phyloP scores from a whole-genome alignment of 805 yeast species.

The Wickerhamiella dianesei region DNA sequence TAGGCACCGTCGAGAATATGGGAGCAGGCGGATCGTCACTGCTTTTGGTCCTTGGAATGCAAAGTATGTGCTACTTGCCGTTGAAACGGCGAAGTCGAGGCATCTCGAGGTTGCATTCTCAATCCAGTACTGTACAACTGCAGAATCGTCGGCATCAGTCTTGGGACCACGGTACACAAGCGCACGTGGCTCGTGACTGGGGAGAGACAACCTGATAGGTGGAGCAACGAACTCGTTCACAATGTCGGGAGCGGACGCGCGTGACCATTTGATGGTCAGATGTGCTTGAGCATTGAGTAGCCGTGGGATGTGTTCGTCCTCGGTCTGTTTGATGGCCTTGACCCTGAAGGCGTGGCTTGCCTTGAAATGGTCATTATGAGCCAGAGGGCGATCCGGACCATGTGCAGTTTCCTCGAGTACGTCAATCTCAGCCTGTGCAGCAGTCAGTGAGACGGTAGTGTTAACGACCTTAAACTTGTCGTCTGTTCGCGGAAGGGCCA shows the following conservation, averaged over 20 bases:
- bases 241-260: slow-evolving; percentile 11
- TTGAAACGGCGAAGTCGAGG: slow-evolving; percentile 44
- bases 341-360: slow-evolving; percentile 1
- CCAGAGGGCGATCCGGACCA: background rate
- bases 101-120: slow-evolving; percentile 68
- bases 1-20: slow-evolving; percentile 37
- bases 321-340: background rate
- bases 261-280: slow-evolving; percentile 24
- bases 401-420: background rate
- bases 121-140: slow-evolving; percentile 32
- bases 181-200: slow-evolving; percentile 20
- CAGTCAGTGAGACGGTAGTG: slow-evolving; percentile 3
- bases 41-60: slow-evolving; percentile 28
- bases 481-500: slow-evolving; percentile 15
- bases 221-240: slow-evolving; percentile 13
- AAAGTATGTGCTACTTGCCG: slow-evolving; percentile 30
- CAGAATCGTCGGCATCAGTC: slow-evolving; percentile 21
- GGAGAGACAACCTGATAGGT: slow-evolving; percentile 15
- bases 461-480: slow-evolving; percentile 6
- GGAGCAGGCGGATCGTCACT: slow-evolving; percentile 37
- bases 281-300: slow-evolving; percentile 21
- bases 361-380: slow-evolving; percentile 5
- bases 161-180: slow-evolving; percentile 9
- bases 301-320: slow-evolving; percentile 1
- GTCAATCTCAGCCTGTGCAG: background rate